Evolutionary conservation across 148 eudicot species (phyloP), one percentile per base, ranked within the genome.

Genomic region (Fagopyrum esculentum): DNA sequence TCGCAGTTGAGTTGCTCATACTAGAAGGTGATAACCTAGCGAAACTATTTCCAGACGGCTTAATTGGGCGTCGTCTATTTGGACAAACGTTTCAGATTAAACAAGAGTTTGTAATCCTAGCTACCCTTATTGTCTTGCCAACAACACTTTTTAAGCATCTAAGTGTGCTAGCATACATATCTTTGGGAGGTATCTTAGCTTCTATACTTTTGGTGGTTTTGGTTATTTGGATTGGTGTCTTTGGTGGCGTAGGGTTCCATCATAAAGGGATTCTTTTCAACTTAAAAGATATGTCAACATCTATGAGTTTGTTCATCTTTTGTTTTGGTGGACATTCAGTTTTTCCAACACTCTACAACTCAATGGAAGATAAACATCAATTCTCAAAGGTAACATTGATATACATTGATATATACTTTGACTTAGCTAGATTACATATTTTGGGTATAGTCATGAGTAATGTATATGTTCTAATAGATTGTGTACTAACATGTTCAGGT

Each of bases 321-420:
- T 89, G 93, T 76, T 91, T 87, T n/a, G 76, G 86, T 73, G 86
- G 85, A 0, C 97, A 89, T 76, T 73, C 91, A 0, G 83, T 91
- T 63, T 86, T 86, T 9, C 92, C 97, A 0, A 80, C 90, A 0
- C 63, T 91, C 0, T 82, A 76, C 77, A 88, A 74, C 64, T 89
- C 91, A 35, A 91, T 86, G 90, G 75, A 79, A 59, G 84, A 87
- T 57, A 84, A 73, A 74, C 83, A 66, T 70, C 81, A 85, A 44
- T 88, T 89, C 26, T 83, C 89, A 4, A 81, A 83, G 90, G 96
- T 22, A 22, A 22, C 26, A 22, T 22, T 22, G 26, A 22, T 22
- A 22, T 22, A 22, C 26, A 22, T 22, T 22, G 0, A 22, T 22
- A 22, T 22, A 22, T 22, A 22, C 26, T 22, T 22, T 22, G 26